Base-by-base conservation (phyloP, 164 flowering plant species). In the Piper betle region DNA sequence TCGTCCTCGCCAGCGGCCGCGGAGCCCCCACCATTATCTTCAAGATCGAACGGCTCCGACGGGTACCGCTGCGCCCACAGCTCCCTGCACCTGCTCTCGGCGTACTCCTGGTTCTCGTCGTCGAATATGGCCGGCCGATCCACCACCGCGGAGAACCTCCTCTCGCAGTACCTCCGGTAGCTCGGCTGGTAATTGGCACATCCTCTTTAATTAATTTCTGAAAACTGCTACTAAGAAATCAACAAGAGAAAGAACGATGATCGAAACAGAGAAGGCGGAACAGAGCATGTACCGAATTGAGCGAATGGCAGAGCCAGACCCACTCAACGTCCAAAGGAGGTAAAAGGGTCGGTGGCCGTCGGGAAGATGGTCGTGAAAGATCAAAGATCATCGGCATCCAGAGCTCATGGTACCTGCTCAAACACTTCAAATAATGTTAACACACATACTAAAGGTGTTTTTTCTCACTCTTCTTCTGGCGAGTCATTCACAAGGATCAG, bases 221-320 rank as follows among this genome's bases (percentile, higher is more conserved):
- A 42, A 6, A 42, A 42, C 9, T 6, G 11, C 7, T 11, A 53
- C 9, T 5, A 16, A 19, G 19, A 53, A 16, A 53, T 53, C 55
- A 9, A 53, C 16, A 16, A 53, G 55, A 13, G 16, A 53, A 6
- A 5, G 16, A 2, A 5, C 16, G 16, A 6, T 17, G 25, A 38
- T 40, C 10, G n/a, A 38, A 46, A 25, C 33, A 13, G 58, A 55
- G 58, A 25, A 53, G 58, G 4, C 16, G 39, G 60, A 58, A 16
- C 5, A n/a, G 40, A 40, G 16, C 16, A 48, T 33, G 72, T 66
- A 89, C 92, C 69, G 94, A 90, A 56, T 83, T 78, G 64, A 93
- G 72, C n/a, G 88, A 73, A 75, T 93, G 98, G 71, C 96, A 89
- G 69, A 66, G 81, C 98, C 98, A 93, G 70, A 93, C 90, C 94